A percentile compares a stretch with the other conserved stretches of the same genome.
Evolutionary conservation across 208 protist genomes (phyloP).

Genomic region (Trypanosoma cruzi): DNA sequence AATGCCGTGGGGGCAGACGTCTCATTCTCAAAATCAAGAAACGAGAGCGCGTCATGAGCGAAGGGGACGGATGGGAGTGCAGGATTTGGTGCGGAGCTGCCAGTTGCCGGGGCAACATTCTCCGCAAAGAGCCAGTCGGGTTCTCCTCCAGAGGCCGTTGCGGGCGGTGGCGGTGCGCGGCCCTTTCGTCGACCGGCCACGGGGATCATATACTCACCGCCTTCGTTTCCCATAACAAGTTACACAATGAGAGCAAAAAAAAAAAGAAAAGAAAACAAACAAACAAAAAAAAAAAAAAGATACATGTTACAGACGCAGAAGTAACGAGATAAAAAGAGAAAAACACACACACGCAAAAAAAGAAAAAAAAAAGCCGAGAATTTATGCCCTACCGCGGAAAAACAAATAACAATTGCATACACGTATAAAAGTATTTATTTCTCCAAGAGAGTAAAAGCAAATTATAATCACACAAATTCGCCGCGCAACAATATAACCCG

Average conservation of each 20-base stretch:
- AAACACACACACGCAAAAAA: background rate
- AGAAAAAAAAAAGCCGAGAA: background rate
- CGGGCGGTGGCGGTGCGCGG: slow-evolving; percentile 4
- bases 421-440: too few relatives aligned
- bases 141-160: background rate
- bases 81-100: background rate
- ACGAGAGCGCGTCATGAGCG: slow-evolving; percentile 31
- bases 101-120: slow-evolving; percentile 1
- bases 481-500: background rate
- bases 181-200: slow-evolving; percentile 48
- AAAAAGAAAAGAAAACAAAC: too few relatives aligned
- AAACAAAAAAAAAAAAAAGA: slow-evolving; percentile 12
- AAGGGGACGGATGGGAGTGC: background rate
- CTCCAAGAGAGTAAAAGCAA: too few relatives aligned
- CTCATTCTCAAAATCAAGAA: slow-evolving; percentile 40
- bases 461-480: background rate
- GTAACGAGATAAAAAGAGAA: background rate
- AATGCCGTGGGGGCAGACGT: background rate
- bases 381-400: too few relatives aligned
- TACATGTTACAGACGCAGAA: too few relatives aligned
- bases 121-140: slow-evolving; percentile 30
- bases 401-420: too few relatives aligned
- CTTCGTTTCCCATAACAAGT: background rate
- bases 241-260: background rate
- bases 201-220: slow-evolving; percentile 24